These are phyloP conservation scores for Eucalyptus urophylla DNA, from an alignment of 345 rosid genomes.

Conservation along the genomic window DNA sequence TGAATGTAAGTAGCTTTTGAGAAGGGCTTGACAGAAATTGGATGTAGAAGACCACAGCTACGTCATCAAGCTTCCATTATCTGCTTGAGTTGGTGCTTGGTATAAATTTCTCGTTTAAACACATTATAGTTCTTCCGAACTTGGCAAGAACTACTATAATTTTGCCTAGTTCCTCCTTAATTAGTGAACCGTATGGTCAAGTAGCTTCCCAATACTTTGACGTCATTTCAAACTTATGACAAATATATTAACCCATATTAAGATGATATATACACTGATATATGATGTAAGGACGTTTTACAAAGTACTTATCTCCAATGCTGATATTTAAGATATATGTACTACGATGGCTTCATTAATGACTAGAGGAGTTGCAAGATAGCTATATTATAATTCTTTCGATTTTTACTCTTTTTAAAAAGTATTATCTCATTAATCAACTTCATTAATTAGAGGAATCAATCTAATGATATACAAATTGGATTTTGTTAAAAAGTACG, in stretches of 20 bases:
- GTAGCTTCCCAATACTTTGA: neutral
- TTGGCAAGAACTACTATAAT: neutral
- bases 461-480: too few species aligned
- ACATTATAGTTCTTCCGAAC: neutral
- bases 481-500: too few species aligned
- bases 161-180: neutral
- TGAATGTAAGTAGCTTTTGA: neutral
- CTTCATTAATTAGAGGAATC: too few species aligned
- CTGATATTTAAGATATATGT: neutral
- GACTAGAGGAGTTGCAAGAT: neutral
- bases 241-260: neutral
- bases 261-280: neutral
- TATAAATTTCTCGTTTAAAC: neutral
- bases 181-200: neutral
- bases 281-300: neutral
- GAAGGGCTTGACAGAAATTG: neutral
- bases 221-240: neutral
- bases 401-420: neutral
- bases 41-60: neutral
- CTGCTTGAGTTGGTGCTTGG: neutral
- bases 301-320: neutral
- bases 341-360: neutral
- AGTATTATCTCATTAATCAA: neutral
- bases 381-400: neutral
- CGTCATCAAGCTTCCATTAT: neutral